phyloP scores from a whole-genome alignment of 2,329 filamentous ascomycete genomes.

The Penicillium glabrum region DNA sequence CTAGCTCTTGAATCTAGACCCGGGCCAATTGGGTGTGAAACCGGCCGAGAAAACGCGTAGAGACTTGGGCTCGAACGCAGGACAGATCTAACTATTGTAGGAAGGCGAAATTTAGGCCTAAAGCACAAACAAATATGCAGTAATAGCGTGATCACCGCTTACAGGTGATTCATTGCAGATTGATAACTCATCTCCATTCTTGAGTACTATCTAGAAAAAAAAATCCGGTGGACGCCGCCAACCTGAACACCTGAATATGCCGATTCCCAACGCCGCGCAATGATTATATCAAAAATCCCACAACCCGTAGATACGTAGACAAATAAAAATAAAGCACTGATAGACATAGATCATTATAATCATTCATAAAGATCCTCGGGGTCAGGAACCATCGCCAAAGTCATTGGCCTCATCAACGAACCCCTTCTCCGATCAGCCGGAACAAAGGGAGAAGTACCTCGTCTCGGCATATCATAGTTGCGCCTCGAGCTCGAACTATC shows the following conservation, averaged over 20 bases:
- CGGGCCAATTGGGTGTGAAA: neutral
- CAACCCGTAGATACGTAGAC: neutral
- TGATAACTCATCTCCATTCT: conserved; percentile 1
- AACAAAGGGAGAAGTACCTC: conserved; percentile 17
- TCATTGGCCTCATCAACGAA: conserved; percentile 28
- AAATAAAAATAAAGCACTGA: neutral
- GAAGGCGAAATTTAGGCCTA: neutral
- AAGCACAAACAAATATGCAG: neutral
- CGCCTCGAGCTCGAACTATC: conserved; percentile 9
- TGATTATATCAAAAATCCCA: conserved; percentile 1
- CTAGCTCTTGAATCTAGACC: neutral
- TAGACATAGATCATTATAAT: neutral
- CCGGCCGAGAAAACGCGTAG: no score
- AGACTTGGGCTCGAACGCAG: neutral
- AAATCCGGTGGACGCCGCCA: neutral
- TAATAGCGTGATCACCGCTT: neutral
- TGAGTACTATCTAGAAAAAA: neutral
- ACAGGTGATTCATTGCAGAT: neutral
- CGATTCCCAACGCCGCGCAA: conserved; percentile 9
- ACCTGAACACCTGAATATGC: conserved; percentile 12
- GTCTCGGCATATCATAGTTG: conserved; percentile 12
- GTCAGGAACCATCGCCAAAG: conserved; percentile 38
- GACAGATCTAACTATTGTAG: neutral
- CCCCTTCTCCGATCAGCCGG: conserved; percentile 21
- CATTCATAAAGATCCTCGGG: conserved; percentile 38